A percentile compares a stretch with the other conserved stretches of the same genome.
Conservation (phyloP, 768 basidiomycete species). For the Boletus sensibilis region DNA sequence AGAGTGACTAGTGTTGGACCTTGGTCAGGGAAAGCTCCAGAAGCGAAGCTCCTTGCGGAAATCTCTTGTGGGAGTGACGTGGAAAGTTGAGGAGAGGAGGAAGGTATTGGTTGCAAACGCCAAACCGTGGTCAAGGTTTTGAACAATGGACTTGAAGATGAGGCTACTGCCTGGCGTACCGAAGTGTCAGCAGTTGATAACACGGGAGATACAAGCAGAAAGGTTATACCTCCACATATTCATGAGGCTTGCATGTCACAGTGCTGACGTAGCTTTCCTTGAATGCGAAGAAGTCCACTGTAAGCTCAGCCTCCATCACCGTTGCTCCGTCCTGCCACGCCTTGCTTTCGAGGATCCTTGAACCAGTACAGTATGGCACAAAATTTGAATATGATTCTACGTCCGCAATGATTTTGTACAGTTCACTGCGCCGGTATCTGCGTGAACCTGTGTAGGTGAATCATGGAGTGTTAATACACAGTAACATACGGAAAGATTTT, state of each 20-base stretch:
- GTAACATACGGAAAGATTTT: slow-evolving; percentile 85
- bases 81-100: slow-evolving; percentile 41
- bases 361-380: slow-evolving; percentile 83
- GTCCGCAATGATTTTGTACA: slow-evolving; percentile 86
- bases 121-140: slow-evolving; percentile 68
- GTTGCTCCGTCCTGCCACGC: slow-evolving; percentile 34
- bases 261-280: slow-evolving; percentile 84
- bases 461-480: slow-evolving; percentile 1
- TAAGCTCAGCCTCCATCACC: slow-evolving; percentile 79
- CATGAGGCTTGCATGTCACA: slow-evolving; percentile 76
- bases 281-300: slow-evolving; percentile 85
- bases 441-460: slow-evolving; percentile 11
- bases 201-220: slow-evolving; percentile 1
- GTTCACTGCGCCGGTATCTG: slow-evolving; percentile 75
- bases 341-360: slow-evolving; percentile 52
- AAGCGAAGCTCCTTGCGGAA: neutral
- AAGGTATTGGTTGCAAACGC: slow-evolving; percentile 63
- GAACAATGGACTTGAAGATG: slow-evolving; percentile 72
- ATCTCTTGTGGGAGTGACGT: slow-evolving; percentile 8
- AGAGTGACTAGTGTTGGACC: slow-evolving; percentile 80
- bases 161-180: slow-evolving; percentile 59
- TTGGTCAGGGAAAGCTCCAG: slow-evolving; percentile 13
- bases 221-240: slow-evolving; percentile 64
- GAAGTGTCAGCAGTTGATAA: slow-evolving; percentile 8
- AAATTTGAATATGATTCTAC: slow-evolving; percentile 84